phyloP scores from a whole-genome alignment of 352 stramenopile species.

The Phytophthora crassamura region DNA sequence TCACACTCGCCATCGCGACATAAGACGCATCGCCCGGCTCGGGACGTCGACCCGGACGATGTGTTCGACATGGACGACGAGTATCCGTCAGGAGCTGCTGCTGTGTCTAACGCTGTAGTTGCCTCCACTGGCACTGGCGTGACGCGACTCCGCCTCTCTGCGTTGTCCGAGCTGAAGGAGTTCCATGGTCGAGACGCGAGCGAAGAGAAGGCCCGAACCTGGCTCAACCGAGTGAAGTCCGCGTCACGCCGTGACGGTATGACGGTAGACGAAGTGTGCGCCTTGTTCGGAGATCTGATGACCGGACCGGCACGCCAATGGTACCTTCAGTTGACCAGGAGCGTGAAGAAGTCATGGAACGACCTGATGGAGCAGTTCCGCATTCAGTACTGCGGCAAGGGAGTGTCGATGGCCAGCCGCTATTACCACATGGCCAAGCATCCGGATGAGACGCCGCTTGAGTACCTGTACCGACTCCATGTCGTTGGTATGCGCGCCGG shows the following conservation, averaged over 20 bases:
- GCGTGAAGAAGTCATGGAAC: too few relatives aligned
- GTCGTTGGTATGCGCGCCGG: neutral
- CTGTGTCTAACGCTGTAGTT: too few relatives aligned
- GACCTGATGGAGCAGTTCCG: conserved; percentile 23
- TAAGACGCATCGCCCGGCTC: too few relatives aligned
- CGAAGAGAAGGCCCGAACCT: conserved; percentile 20
- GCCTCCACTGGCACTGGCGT: too few relatives aligned
- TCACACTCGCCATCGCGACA: too few relatives aligned
- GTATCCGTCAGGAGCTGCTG: too few relatives aligned
- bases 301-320: too few relatives aligned
- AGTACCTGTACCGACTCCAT: conserved; percentile 21
- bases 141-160: too few relatives aligned
- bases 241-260: conserved; percentile 11
- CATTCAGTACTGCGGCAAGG: conserved; percentile 26
- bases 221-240: conserved; percentile 17
- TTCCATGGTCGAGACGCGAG: conserved; percentile 8
- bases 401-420: conserved; percentile 17
- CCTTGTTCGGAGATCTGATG: conserved; percentile 19
- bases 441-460: conserved; percentile 9
- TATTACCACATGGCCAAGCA: conserved; percentile 15
- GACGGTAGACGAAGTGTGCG: conserved; percentile 7
- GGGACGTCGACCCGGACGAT: too few relatives aligned
- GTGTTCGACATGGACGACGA: too few relatives aligned
- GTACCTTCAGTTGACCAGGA: too few relatives aligned
- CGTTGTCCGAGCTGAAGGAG: too few relatives aligned